These are phyloP conservation scores for Claviceps arundinis DNA, from an alignment of 2,329 filamentous ascomycete species.

Conservation along the genomic window DNA sequence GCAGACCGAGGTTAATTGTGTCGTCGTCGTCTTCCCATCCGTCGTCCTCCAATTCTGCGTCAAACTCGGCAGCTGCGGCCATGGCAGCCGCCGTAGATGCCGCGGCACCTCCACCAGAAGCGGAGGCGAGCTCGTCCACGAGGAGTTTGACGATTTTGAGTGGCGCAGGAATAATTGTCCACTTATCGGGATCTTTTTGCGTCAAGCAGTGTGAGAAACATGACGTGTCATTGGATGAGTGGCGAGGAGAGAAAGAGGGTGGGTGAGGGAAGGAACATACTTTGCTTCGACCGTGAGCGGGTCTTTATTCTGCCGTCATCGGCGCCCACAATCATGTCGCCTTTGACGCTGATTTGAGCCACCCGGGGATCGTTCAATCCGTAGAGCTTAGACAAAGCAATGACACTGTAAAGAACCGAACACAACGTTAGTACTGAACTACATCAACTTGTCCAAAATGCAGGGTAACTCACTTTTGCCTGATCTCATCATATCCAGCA, in stretches of 20 bases:
- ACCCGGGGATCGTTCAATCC: slow-evolving; percentile 73
- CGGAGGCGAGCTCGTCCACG: slow-evolving; percentile 78
- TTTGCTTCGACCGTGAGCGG: slow-evolving; percentile 73
- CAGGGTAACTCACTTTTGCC: slow-evolving; percentile 66
- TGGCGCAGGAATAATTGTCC: slow-evolving; percentile 72
- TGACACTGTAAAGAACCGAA: slow-evolving; percentile 44
- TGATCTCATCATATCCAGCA: slow-evolving; percentile 94
- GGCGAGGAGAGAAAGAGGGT: not conserved
- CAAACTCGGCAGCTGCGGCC: slow-evolving; percentile 41
- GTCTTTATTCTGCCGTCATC: slow-evolving; percentile 79
- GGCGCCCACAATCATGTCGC: slow-evolving; percentile 71
- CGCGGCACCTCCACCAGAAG: slow-evolving; percentile 51
- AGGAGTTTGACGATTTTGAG: slow-evolving; percentile 96
- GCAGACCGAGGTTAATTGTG: slow-evolving; percentile 61
- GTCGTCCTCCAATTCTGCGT: slow-evolving; percentile 59
- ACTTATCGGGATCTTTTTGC: slow-evolving; percentile 65
- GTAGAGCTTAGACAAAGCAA: slow-evolving; percentile 85
- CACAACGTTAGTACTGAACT: not conserved
- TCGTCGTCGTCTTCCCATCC: slow-evolving; percentile 83
- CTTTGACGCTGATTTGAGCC: slow-evolving; percentile 70
- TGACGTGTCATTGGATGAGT: no score
- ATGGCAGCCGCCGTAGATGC: slow-evolving; percentile 50
- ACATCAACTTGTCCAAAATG: not conserved
- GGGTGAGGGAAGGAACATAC: slow-evolving; percentile 30
- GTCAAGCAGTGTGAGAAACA: not conserved